Percentiles rank a stretch among this genome's conserved stretches.
These are phyloP conservation scores for Linnemannia zychae DNA, from an alignment of 192 early-diverging fungal species.

Conservation along the genomic window DNA sequence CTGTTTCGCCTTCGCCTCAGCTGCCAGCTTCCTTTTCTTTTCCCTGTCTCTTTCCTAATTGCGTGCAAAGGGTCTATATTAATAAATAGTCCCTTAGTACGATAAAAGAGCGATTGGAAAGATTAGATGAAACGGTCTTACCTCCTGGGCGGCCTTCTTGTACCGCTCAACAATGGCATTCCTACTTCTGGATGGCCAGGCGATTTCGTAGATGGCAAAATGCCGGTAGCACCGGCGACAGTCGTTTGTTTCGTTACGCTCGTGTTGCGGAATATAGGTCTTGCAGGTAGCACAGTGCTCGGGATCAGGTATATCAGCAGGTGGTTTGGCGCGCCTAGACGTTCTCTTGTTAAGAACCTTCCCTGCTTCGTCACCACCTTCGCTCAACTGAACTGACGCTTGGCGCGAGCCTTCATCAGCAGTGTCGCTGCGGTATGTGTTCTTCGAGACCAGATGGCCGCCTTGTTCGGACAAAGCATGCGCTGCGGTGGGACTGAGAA, in stretches of 20 bases:
- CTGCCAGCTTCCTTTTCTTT: constrained; percentile 17
- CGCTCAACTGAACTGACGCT: background rate
- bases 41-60: constrained; percentile 7
- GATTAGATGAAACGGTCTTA: background rate
- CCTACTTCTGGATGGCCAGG: constrained; percentile 36
- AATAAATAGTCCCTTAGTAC: background rate
- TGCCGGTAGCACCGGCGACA: constrained; percentile 39
- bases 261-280: constrained; percentile 1
- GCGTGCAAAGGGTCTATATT: background rate
- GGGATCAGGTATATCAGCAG: background rate
- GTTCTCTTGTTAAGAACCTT: background rate
- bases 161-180: constrained; percentile 5
- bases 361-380: background rate
- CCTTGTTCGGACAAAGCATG: background rate
- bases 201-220: constrained; percentile 20
- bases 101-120: too few species aligned
- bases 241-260: background rate
- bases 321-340: background rate
- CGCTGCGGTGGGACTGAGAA: constrained; percentile 17
- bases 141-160: constrained; percentile 21
- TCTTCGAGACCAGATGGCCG: background rate
- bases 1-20: background rate
- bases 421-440: background rate
- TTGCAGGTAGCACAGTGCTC: constrained; percentile 21
- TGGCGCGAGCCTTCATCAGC: background rate